A percentile compares a stretch with the other conserved stretches of the same genome.
phyloP scores from a whole-genome alignment of 148 eudicot genomes.

The Fagopyrum esculentum region DNA sequence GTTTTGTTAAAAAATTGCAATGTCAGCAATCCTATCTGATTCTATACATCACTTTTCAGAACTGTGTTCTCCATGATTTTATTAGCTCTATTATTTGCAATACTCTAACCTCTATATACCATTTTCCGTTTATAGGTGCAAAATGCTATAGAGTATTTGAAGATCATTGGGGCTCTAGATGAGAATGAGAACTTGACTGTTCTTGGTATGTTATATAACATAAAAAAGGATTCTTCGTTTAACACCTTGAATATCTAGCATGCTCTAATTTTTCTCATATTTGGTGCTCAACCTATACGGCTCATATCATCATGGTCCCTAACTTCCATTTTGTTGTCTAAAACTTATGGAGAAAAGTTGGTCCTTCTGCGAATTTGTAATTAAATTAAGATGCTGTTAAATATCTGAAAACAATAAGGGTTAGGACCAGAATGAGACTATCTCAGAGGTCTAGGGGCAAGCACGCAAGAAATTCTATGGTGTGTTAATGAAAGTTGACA shows the following conservation, averaged over 20 bases:
- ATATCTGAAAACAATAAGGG: not conserved
- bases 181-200: conserved; percentile 71
- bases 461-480: not conserved
- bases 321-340: not conserved
- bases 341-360: not conserved
- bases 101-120: not conserved
- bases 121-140: conserved; percentile 55
- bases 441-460: not conserved
- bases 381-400: not conserved
- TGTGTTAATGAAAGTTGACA: not conserved
- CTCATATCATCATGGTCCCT: not conserved
- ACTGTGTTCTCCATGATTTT: not conserved
- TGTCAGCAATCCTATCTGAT: not conserved
- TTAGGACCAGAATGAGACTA: not conserved
- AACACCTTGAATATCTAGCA: not conserved
- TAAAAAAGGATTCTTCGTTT: not conserved
- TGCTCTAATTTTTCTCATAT: not conserved
- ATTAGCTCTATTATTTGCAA: conserved; percentile 1
- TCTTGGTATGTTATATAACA: conserved; percentile 11
- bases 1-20: not conserved
- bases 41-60: not conserved
- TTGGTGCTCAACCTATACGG: not conserved
- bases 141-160: conserved; percentile 90
- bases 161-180: conserved; percentile 91
- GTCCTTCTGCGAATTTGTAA: not conserved